Percentiles rank a stretch among this genome's conserved stretches.
Conservation (phyloP, 2,329 filamentous ascomycete species). For the Ploettnerulaceae sp. region DNA sequence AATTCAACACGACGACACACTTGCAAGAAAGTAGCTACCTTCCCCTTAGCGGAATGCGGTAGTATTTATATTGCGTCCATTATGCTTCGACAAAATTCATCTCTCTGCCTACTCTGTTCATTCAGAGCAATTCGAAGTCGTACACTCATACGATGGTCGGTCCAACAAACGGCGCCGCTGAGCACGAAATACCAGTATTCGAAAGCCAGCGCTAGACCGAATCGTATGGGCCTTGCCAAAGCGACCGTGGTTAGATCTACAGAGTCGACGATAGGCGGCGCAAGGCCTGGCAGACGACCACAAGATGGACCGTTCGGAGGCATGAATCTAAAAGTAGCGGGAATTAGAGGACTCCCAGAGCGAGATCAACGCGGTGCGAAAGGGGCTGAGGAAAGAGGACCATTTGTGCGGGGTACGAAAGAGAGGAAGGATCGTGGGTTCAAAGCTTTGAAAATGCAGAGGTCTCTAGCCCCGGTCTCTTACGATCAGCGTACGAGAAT, state of each 20-base stretch:
- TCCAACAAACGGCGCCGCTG: slow-evolving; percentile 28
- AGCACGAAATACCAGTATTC: slow-evolving; percentile 21
- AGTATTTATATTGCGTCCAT: neutral
- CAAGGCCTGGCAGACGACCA: slow-evolving; percentile 36
- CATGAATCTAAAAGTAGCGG: slow-evolving; percentile 51
- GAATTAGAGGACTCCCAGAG: slow-evolving; percentile 39
- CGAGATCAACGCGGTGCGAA: slow-evolving; percentile 19
- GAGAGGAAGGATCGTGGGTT: slow-evolving; percentile 40
- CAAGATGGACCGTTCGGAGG: slow-evolving; percentile 51
- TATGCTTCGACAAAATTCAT: slow-evolving; percentile 29
- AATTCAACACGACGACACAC: neutral
- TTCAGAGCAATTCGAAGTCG: slow-evolving; percentile 22
- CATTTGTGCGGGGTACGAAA: slow-evolving; percentile 20
- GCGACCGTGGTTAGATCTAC: slow-evolving; percentile 22
- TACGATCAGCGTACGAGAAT: slow-evolving; percentile 59
- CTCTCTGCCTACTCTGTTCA: slow-evolving; percentile 29
- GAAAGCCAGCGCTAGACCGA: slow-evolving; percentile 18
- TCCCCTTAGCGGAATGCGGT: slow-evolving; percentile 10
- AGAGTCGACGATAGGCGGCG: slow-evolving; percentile 4
- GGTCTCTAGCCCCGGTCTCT: slow-evolving; percentile 67
- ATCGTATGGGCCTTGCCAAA: slow-evolving; percentile 28
- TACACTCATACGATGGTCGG: slow-evolving; percentile 14
- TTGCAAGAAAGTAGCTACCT: neutral
- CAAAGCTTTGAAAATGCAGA: slow-evolving; percentile 94
- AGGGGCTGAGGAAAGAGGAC: neutral